These are phyloP conservation scores for Cyberlindnera meyerae DNA, from an alignment of 805 yeast genomes.

Conservation along the genomic window DNA sequence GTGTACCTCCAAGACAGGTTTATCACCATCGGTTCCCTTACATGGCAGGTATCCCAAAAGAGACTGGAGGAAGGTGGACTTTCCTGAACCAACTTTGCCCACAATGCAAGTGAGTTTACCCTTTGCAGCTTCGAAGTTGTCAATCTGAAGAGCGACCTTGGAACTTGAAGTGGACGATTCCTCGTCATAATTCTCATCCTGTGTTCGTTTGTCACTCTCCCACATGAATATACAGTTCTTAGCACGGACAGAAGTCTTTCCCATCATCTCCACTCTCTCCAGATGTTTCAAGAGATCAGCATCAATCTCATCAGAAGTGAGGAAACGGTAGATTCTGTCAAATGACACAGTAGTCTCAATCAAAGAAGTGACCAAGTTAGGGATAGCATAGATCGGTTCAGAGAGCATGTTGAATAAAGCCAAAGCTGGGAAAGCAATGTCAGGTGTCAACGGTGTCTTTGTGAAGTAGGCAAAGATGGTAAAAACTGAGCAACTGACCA, in stretches of 20 bases:
- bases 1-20: constrained; percentile 35
- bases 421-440: constrained; percentile 64
- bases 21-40: constrained; percentile 25
- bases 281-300: constrained; percentile 28
- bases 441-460: constrained; percentile 53
- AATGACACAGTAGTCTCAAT: constrained; percentile 59
- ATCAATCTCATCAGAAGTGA: constrained; percentile 44
- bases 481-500: constrained; percentile 60
- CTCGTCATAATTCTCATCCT: constrained; percentile 32
- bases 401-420: constrained; percentile 54
- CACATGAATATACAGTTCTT: constrained; percentile 52
- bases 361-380: constrained; percentile 49
- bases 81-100: constrained; percentile 67
- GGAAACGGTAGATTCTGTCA: constrained; percentile 46
- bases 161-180: constrained; percentile 41
- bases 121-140: constrained; percentile 43
- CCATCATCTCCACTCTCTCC: constrained; percentile 18
- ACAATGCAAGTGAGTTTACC: constrained; percentile 56
- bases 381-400: constrained; percentile 55
- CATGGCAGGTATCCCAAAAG: constrained; percentile 48
- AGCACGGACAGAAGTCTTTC: constrained; percentile 34
- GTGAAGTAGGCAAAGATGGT: constrained; percentile 45
- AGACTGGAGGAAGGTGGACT: constrained; percentile 38
- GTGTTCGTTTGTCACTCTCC: constrained; percentile 28
- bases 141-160: constrained; percentile 42